Base-by-base conservation (phyloP, 805 yeast species). In the Candida gorgasii region DNA sequence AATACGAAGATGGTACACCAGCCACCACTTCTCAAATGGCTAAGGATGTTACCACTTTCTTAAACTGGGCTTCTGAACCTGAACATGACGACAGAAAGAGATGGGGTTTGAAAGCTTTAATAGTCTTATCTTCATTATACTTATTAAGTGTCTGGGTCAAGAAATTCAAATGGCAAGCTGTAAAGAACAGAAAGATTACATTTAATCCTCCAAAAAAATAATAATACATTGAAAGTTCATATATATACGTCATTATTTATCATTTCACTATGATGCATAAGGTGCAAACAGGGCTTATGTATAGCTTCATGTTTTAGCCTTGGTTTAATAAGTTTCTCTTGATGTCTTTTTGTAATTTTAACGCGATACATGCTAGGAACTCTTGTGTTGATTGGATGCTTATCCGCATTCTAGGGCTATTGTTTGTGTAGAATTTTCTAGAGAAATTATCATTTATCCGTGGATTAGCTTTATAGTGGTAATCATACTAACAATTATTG, bases 1-100 rank as follows among this genome's bases (percentile, higher is more conserved):
- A 93, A 77, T 93, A 83, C 73, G 99, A 93, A 69, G 99, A 93
- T 67, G 99, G 99, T 63, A 93, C 99, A 46, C 96, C 95, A 46
- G 98, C 99, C 42, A 83, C 98, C 42, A 86, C 98, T 51, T 84
- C 98, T 44, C 99, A 93, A 78, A 90, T 92, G 98, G 99, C 99
- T 55, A 93, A 93, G 79, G 99, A 93, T 70, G 99, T 93, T 44
- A 74, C 89, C 50, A 82, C 89, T 41, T 93, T 93, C 85, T 82
- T 93, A 69, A 86, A 90, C 80, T 93, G 99, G 99, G 89, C 97
- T 52, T 75, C 97, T 46, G 97, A 89, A 75, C 99, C 99, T 49
- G 99, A 93, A 76, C 97, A 86, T 60, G 99, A 93, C 61, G 97
- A 89, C 65, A 86, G 99, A 77, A 93, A 93, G 84, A 88, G 85